phyloP scores from a whole-genome alignment of 805 yeast species.

The Nakazawaea ambrosiae region DNA sequence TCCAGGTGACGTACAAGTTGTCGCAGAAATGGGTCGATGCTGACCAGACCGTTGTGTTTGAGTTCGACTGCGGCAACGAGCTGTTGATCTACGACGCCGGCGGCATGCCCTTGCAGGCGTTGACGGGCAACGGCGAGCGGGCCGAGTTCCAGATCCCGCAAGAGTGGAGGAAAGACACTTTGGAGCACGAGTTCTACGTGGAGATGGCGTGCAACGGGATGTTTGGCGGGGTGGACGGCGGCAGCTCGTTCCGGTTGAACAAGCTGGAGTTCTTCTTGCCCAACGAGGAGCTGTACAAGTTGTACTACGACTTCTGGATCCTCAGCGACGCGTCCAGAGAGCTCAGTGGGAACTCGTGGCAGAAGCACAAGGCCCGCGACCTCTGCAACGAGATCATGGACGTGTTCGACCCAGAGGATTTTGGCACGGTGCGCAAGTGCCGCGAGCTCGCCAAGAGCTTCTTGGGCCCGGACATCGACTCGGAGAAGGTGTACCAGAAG shows the following conservation, averaged over 20 bases:
- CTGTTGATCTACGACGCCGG: constrained; percentile 66
- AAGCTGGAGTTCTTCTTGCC: constrained; percentile 79
- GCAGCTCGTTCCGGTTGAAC: constrained; percentile 57
- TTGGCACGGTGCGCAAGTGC: constrained; percentile 49
- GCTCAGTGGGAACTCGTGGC: constrained; percentile 67
- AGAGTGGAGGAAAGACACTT: constrained; percentile 38
- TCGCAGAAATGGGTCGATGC: constrained; percentile 53
- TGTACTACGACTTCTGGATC: constrained; percentile 79
- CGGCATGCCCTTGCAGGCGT: constrained; percentile 74
- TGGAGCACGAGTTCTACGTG: constrained; percentile 62
- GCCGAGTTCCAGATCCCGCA: constrained; percentile 64
- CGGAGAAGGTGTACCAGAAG: constrained; percentile 54
- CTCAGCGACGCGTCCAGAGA: constrained; percentile 90
- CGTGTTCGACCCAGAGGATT: constrained; percentile 67
- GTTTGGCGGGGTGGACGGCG: constrained; percentile 70
- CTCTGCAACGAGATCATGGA: constrained; percentile 81
- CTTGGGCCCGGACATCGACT: constrained; percentile 61
- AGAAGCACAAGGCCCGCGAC: constrained; percentile 74
- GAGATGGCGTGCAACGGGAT: constrained; percentile 94
- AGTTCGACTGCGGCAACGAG: constrained; percentile 85
- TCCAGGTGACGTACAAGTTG: constrained; percentile 56
- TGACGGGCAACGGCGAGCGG: constrained; percentile 82
- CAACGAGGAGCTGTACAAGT: constrained; percentile 69
- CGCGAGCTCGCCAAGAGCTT: constrained; percentile 56
- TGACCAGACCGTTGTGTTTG: constrained; percentile 40